These are phyloP conservation scores for Lolium rigidum DNA, from an alignment of 176 grass and related monocot species.

Conservation along the genomic window DNA sequence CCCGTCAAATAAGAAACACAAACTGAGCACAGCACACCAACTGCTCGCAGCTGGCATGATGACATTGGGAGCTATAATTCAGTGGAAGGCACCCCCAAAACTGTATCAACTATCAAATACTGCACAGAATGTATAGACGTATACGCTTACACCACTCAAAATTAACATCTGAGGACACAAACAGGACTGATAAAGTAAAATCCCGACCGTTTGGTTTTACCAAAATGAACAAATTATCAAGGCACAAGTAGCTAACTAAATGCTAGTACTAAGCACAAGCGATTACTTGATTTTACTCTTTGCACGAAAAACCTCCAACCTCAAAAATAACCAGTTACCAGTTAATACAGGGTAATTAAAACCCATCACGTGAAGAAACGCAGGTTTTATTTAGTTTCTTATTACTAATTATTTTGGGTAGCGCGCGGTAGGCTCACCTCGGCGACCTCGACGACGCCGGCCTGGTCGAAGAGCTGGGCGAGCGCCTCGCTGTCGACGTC, in stretches of 20 bases:
- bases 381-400: too few relatives aligned
- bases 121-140: not conserved
- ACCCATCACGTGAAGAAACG: not conserved
- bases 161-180: not conserved
- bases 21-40: not conserved
- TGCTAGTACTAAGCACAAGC: not conserved
- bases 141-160: conserved; percentile 3
- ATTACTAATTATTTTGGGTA: not conserved
- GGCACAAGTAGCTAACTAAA: not conserved
- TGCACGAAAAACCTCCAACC: not conserved
- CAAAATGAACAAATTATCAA: not conserved
- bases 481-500: conserved; percentile 56
- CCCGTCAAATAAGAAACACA: not conserved
- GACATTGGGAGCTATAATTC: not conserved
- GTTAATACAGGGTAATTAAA: not conserved
- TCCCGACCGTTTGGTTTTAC: not conserved
- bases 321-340: not conserved
- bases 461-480: conserved; percentile 79
- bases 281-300: not conserved
- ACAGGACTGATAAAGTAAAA: not conserved
- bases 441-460: conserved; percentile 81
- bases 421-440: conserved; percentile 57
- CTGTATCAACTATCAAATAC: not conserved
- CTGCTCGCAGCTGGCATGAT: not conserved
- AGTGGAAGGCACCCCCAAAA: not conserved